Base-by-base conservation (phyloP, 2,329 filamentous ascomycete genomes). In the Claviceps purpurea region DNA sequence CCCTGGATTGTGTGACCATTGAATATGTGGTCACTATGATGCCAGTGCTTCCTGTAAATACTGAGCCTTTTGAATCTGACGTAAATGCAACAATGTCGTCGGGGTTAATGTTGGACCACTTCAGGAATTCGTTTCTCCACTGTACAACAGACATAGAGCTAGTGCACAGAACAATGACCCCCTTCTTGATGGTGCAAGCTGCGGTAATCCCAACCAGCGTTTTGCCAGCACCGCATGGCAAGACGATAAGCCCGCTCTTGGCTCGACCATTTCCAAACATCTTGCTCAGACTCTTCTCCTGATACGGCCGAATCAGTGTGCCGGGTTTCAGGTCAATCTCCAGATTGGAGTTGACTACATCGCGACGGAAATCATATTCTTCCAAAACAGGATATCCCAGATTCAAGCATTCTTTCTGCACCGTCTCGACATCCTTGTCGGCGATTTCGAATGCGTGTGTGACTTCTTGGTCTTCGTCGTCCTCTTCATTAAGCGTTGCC, bases 251-350 rank as follows among this genome's bases (percentile, higher is more conserved):
- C 53, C 93, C 93, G 67, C 89, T 96, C 72, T 95, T 93, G 14
- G 93, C 93, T 68, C 93, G 85, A 49, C 91, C 91, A 64, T 98
- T 98, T 64, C 93, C 91, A 65, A 98, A 98, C 93, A 98, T 98
- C 68, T 98, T 98, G 72, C 88, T 95, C 10, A 98, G 74, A 58
- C 89, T 95, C 71, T 96, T 95, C 68, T 98, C 93, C 65, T 98
- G 93, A 61, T 98, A 98, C 56, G 95, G 72, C 65, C 91, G 83
- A 64, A 97, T 97, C 62, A 91, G 86, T 0, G 90, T 91, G 52
- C 84, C 84, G 0, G 91, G 90, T 60, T 87, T 87, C 48, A 97
- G 74, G 65, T 97, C 91, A 59, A 98, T 98, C 53, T 97, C 89
- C 39, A 98, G 73, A 49, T 88, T 95, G 1, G 91, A 81, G 62